Percentiles rank a stretch among this genome's conserved stretches.
Evolutionary conservation across 768 basidiomycete species (phyloP).

Genomic region (Suillus americanus): DNA sequence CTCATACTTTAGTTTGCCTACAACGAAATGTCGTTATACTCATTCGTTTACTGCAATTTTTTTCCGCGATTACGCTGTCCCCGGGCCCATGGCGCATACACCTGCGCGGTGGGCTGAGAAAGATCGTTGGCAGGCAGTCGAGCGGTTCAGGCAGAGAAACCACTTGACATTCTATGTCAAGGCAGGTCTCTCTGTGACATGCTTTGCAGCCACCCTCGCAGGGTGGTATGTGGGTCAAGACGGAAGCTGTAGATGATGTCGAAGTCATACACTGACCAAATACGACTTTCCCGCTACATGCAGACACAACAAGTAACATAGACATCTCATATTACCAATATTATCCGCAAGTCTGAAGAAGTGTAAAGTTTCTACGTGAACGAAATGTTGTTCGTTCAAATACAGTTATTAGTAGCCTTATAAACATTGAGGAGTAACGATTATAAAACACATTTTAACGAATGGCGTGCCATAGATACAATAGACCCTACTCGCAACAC

Average conservation of each 20-base stretch:
- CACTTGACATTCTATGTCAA: constrained; percentile 36
- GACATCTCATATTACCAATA: neutral
- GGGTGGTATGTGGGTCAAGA: constrained; percentile 48
- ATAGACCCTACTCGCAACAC: neutral
- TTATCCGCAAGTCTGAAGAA: neutral
- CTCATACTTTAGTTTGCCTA: constrained; percentile 32
- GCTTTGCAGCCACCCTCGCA: constrained; percentile 10
- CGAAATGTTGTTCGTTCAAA: neutral
- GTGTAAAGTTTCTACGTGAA: neutral
- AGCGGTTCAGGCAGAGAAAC: constrained; percentile 24
- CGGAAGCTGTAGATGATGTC: constrained; percentile 29
- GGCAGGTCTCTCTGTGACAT: constrained; percentile 23
- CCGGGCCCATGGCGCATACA: constrained; percentile 23
- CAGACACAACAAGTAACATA: neutral
- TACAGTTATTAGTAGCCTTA: neutral
- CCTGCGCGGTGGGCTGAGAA: constrained; percentile 25
- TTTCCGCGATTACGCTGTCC: constrained; percentile 24
- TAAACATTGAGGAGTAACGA: neutral
- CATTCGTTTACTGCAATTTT: constrained; percentile 27
- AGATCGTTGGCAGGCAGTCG: constrained; percentile 25
- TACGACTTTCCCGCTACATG: neutral
- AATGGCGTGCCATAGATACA: neutral
- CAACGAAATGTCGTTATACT: constrained; percentile 32
- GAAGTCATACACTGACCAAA: constrained; percentile 22
- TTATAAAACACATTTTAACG: neutral